Base-by-base conservation (phyloP, 305 asterid species). In the Caryopteris hybrid region DNA sequence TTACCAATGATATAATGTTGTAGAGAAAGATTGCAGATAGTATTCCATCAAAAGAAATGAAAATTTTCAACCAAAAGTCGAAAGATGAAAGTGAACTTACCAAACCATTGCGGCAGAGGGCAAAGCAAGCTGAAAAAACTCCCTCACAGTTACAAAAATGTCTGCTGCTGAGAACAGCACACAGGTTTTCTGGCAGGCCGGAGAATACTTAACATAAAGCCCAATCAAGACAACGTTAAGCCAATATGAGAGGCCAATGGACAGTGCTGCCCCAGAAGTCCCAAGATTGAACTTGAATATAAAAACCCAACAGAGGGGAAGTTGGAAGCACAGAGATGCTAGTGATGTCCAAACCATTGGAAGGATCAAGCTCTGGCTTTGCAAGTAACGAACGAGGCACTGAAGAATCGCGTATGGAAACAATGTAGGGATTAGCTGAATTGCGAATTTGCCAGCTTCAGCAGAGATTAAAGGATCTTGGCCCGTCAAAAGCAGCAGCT, bases 71-170 rank as follows among this genome's bases (percentile, higher is more conserved):
- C 16, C 11, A 10, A 43, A 58, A 41, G n/a, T n/a, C n/a, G 1
- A 14, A 10, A 27, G 20, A 23, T 6, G 22, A 48, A 18, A 25
- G 10, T 27, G 21, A 55, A 74, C 51, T 75, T 80, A 85, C 89
- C 88, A 87, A 47, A 81, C 74, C 95, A 87, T 87, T 6, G 74
- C 76, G 11, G 90, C 84, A 65, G 88, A 87, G 3, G 95, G 95
- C 42, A 88, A 62, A 47, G 86, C 81, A 50, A 79, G 78, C 20
- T 65, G 81, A 65, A 84, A 74, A 80, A 86, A 88, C 22, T 82
- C 86, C 72, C 63, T 29, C 42, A 69, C 36, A 38, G 81, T 62
- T 0, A 21, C 39, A 47, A 88, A 51, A 23, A 72, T 70, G 3
- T 81, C 91, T 38, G 52, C 22, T 0, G 42, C 11, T 0, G 79